Base-by-base conservation (phyloP, 2,329 filamentous ascomycete species). In the Teratosphaeria zuluensis region DNA sequence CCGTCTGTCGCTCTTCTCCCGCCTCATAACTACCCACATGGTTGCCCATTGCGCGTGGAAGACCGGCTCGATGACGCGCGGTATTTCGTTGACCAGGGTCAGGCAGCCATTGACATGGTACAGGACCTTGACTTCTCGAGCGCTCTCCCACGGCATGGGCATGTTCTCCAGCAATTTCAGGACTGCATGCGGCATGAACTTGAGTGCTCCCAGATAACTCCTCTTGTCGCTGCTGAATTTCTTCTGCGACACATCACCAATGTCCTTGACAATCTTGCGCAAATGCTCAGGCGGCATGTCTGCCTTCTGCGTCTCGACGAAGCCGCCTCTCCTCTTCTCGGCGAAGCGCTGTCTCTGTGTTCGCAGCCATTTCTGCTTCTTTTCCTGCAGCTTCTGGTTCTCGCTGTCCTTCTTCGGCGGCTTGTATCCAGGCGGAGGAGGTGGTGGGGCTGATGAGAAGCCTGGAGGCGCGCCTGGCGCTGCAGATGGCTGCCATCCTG, bases 131-230 rank as follows among this genome's bases (percentile, higher is more conserved):
- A 99, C 95, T 70, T 99, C 94, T 63, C 92, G 85, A 30, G 90
- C 86, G 59, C 91, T 94, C 77, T 99, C 94, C 94, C 94, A 99
- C 0, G 94, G 94, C 94, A 99, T 99, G 3, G 94, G 94, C 94
- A 99, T 99, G 69, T 99, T 99, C 78, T 99, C 94, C 58, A 99
- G 76, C 28, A 99, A 81, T 79, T 99, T 99, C 77, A 99, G 77
- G 11, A 99, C 94, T 5, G 94, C 94, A 72, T 99, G 94, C 1
- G 94, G 94, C 94, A 99, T 99, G 77, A 96, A 99, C 77, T 99
- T 99, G 63, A 99, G 77, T 35, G 95, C 94, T 63, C 95, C 95
- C 54, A 99, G 82, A 74, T 99, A 99, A 76, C 92, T 96, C 66
- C 94, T 85, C 81, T 99, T 99, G 78, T 99, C 94, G 71, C 88